These are phyloP conservation scores for Chalciporus chontae DNA, from an alignment of 768 basidiomycete species.

Conservation along the genomic window DNA sequence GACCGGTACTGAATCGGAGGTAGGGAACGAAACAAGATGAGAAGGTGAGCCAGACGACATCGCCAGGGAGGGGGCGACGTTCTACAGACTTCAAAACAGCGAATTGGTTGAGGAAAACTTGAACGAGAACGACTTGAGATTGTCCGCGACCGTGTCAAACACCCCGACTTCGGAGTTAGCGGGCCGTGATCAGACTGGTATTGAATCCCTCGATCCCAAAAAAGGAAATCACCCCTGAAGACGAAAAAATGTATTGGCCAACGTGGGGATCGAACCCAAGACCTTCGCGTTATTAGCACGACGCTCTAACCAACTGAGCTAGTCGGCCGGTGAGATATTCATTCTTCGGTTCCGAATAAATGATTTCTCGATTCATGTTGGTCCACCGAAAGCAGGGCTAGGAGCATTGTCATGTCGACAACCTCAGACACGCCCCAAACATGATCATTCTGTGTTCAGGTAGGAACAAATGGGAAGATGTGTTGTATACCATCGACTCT, in stretches of 20 bases:
- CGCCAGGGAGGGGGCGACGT: constrained; percentile 5
- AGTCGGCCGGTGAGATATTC: constrained; percentile 27
- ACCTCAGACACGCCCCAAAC: no score
- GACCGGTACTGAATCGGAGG: constrained; percentile 22
- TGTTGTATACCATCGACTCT: no score
- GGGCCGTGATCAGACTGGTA: constrained; percentile 22
- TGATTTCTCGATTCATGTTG: no score
- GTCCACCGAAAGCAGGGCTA: no score
- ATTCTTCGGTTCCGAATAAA: no score
- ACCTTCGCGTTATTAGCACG: constrained; percentile 41
- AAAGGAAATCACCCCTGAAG: not conserved
- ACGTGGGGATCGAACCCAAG: constrained; percentile 80
- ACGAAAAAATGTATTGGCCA: constrained; percentile 41
- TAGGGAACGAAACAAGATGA: constrained; percentile 31
- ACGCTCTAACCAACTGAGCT: constrained; percentile 35
- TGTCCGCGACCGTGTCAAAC: no score
- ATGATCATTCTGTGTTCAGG: not conserved
- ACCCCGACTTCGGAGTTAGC: constrained; percentile 5
- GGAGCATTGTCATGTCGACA: no score
- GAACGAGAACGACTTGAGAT: not conserved
- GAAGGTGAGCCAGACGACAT: constrained; percentile 17
- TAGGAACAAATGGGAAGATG: not conserved
- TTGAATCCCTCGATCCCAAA: constrained; percentile 18
- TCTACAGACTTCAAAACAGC: constrained; percentile 2
- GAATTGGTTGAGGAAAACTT: constrained; percentile 1